Conservation (phyloP, 345 rosid species). For the Trapa bicornis region DNA sequence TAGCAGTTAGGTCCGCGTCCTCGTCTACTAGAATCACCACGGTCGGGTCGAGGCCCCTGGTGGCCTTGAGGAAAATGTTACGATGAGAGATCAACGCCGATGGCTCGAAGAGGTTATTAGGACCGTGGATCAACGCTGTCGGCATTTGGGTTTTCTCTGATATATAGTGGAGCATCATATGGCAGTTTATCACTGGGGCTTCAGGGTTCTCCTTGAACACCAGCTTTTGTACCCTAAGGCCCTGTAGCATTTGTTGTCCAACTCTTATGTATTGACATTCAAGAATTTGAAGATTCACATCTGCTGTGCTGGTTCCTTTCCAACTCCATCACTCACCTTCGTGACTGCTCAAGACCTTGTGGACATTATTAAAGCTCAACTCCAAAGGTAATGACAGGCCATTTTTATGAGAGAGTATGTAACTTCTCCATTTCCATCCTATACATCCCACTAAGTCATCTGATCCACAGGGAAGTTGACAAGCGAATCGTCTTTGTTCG, state of each 20-base stretch:
- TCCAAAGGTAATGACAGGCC: conserved; percentile 50
- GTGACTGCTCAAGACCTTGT: conserved; percentile 92
- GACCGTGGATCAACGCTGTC: neutral
- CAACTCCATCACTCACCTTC: conserved; percentile 17
- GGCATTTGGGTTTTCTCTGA: conserved; percentile 47
- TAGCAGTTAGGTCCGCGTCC: conserved; percentile 69
- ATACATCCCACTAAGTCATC: neutral
- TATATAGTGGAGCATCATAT: conserved; percentile 72
- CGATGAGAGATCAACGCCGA: conserved; percentile 27
- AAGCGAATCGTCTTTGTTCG: conserved; percentile 64
- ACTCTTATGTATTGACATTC: too few species aligned
- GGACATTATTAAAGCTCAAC: conserved; percentile 86
- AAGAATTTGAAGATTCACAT: too few species aligned
- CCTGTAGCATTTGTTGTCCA: too few species aligned
- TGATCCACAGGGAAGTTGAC: conserved; percentile 68
- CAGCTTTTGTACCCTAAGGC: conserved; percentile 36
- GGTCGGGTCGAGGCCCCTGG: conserved; percentile 57
- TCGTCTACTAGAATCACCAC: conserved; percentile 62
- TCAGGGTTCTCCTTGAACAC: conserved; percentile 30
- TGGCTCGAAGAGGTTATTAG: conserved; percentile 14
- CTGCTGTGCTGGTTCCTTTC: conserved; percentile 11
- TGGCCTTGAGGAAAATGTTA: conserved; percentile 38
- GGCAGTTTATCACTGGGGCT: conserved; percentile 73
- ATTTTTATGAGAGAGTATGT: neutral
- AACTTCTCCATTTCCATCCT: neutral